Conservation (phyloP, 1,284 basidiomycete genomes). For the Microbotryum violaceum region DNA sequence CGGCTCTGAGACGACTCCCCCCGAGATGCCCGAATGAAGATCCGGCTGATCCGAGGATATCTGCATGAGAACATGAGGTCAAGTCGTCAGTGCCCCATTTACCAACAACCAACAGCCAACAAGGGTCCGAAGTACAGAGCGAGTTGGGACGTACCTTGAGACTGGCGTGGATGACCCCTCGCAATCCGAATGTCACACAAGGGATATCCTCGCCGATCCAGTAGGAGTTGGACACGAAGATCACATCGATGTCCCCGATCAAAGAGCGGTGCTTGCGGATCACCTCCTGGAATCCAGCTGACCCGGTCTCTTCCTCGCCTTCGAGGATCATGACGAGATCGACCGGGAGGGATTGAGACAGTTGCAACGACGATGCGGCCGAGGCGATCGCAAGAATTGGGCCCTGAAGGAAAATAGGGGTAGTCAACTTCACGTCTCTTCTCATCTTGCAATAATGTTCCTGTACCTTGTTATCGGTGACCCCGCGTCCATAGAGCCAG, state of each 20-base stretch:
- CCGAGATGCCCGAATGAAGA: conserved; percentile 85
- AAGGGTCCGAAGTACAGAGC: neutral
- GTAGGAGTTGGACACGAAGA: conserved; percentile 82
- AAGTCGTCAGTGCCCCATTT: conserved; percentile 54
- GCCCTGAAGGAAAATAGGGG: conserved; percentile 60
- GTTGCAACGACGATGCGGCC: conserved; percentile 72
- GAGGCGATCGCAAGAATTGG: conserved; percentile 86
- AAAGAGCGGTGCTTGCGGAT: conserved; percentile 65
- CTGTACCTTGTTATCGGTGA: conserved; percentile 44
- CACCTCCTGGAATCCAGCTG: conserved; percentile 69
- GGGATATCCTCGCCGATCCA: conserved; percentile 95
- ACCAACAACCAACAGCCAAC: conserved; percentile 36
- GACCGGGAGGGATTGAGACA: conserved; percentile 63
- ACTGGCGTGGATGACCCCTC: conserved; percentile 69
- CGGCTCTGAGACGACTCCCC: conserved; percentile 51
- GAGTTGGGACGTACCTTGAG: conserved; percentile 50
- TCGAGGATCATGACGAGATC: conserved; percentile 89
- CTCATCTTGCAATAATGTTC: neutral
- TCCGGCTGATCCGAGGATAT: conserved; percentile 51
- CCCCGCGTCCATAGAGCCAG: conserved; percentile 87
- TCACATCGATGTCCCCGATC: conserved; percentile 77
- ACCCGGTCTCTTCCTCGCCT: conserved; percentile 92
- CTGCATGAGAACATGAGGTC: neutral
- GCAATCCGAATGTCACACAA: conserved; percentile 88
- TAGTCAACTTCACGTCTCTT: neutral